phyloP scores from a whole-genome alignment of 805 yeast species.

The Candida cerambycidarum region DNA sequence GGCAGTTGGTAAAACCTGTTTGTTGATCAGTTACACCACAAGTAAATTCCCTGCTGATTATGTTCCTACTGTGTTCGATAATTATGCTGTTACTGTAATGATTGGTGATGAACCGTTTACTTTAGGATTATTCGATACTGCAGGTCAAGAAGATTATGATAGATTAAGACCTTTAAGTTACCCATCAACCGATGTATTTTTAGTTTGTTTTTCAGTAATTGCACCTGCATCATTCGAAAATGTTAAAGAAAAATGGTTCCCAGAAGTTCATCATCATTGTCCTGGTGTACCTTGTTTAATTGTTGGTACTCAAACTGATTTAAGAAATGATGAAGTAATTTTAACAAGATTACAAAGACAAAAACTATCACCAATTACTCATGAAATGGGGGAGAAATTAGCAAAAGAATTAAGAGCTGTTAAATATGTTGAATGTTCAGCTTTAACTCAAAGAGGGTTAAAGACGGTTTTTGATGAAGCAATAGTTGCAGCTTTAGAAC shows the following conservation, averaged over 20 bases:
- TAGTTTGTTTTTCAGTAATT: conserved; percentile 94
- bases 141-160: conserved; percentile 99
- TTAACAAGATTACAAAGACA: conserved; percentile 88
- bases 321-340: conserved; percentile 89
- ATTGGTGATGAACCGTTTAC: conserved; percentile 98
- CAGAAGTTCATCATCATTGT: conserved; percentile 94
- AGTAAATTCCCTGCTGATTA: conserved; percentile 97
- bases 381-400: conserved; percentile 86
- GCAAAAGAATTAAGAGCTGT: conserved; percentile 95
- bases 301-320: conserved; percentile 95
- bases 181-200: conserved; percentile 95
- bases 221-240: conserved; percentile 97
- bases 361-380: conserved; percentile 79
- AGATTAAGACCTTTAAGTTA: conserved; percentile 93
- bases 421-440: conserved; percentile 96
- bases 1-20: conserved; percentile 98
- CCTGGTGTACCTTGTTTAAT: conserved; percentile 97
- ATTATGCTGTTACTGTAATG: conserved; percentile 91
- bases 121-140: conserved; percentile 95
- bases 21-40: conserved; percentile 92
- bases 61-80: conserved; percentile 97
- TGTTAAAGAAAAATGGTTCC: conserved; percentile 98
- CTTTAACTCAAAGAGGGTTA: conserved; percentile 93
- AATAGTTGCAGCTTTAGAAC: conserved; percentile 96
- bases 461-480: conserved; percentile 99